Conservation (phyloP, 495 filamentous ascomycete genomes). For the Xylaria acuta region DNA sequence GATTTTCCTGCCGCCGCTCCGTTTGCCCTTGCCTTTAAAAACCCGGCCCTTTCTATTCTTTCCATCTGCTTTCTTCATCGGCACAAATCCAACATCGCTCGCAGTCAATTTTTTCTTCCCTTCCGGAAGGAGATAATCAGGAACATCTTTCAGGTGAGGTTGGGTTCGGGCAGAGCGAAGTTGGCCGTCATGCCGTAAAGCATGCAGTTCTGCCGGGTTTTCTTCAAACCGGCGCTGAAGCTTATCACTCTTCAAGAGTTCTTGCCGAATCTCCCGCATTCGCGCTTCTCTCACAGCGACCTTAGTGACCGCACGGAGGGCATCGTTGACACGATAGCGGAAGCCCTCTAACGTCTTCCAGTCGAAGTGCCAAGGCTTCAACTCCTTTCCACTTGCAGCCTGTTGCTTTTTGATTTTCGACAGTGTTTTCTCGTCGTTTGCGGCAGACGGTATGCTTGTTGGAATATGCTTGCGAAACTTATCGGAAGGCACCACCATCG, state of each 20-base stretch:
- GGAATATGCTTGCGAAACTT: slow-evolving; percentile 86
- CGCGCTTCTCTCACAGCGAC: slow-evolving; percentile 88
- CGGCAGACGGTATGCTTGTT: slow-evolving; percentile 72
- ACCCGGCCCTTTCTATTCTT: slow-evolving; percentile 77
- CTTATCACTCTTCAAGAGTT: slow-evolving; percentile 90
- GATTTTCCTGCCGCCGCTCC: slow-evolving; percentile 57
- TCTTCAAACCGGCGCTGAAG: slow-evolving; percentile 96
- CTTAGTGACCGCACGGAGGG: slow-evolving; percentile 48
- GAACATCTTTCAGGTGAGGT: slow-evolving; percentile 92
- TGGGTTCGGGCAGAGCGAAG: slow-evolving; percentile 78
- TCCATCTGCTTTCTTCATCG: slow-evolving; percentile 67
- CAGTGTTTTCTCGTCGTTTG: slow-evolving; percentile 84
- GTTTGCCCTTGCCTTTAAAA: slow-evolving; percentile 62
- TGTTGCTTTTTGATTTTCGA: slow-evolving; percentile 75
- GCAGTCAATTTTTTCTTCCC: slow-evolving; percentile 70
- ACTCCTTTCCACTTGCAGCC: slow-evolving; percentile 72
- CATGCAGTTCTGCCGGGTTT: slow-evolving; percentile 85
- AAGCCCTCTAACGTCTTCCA: slow-evolving; percentile 93
- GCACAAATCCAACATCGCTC: slow-evolving; percentile 73
- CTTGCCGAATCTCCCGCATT: slow-evolving; percentile 82
- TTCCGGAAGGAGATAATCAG: slow-evolving; percentile 91
- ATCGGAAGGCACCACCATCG: slow-evolving; percentile 83
- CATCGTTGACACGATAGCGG: slow-evolving; percentile 92
- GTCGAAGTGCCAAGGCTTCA: slow-evolving; percentile 92
- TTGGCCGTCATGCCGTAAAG: slow-evolving; percentile 90